Base-by-base conservation (phyloP, 2,329 filamentous ascomycete genomes). In the Lithohypha guttulata region DNA sequence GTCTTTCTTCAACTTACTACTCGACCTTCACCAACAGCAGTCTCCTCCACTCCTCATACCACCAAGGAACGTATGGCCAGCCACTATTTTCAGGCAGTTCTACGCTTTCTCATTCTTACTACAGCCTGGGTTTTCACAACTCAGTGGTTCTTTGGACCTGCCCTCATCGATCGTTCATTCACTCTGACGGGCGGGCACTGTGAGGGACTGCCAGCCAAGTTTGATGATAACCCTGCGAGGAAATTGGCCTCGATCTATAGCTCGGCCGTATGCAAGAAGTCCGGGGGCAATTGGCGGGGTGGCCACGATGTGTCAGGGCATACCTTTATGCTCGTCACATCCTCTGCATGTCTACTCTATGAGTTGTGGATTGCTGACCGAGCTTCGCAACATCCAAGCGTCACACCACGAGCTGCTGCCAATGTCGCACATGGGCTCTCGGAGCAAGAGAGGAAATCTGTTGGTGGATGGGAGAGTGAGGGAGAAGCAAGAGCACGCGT, bases 241-340 rank as follows among this genome's bases (percentile, higher is more conserved):
- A 63, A 68, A 35, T 66, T 79, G 44, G 64, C 86, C 29, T 89
- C 82, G 1, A 78, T 81, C 1, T 76, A 36, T 4, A 50, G 48
- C 8, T 41, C 42, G 10, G 17, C 80, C 3, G 81, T 84, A 29
- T 98, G 91, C 57, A 91, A 84, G 63, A 70, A 79, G 3, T 75
- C 77, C 0, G 89, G 89, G 5, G 89, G 91, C 0, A 66, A 69
- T 39, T 98, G 91, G 91, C 75, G 69, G 42, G 91, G 91, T n/a
- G 91, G 91, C 0, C 86, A 96, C 61, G 91, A 98, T 60, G 89
- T 98, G 51, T 91, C 82, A 45, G 91, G 91, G 0, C 91, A 96
- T 61, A 85, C 95, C 3, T 95, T 98, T 55, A 64, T 98, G 64
- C 70, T 98, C 34, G 85, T 93, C 5, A 66, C 95, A 28, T 84